phyloP scores from a whole-genome alignment of 768 basidiomycete species.

The Podaxis carcinomalis region DNA sequence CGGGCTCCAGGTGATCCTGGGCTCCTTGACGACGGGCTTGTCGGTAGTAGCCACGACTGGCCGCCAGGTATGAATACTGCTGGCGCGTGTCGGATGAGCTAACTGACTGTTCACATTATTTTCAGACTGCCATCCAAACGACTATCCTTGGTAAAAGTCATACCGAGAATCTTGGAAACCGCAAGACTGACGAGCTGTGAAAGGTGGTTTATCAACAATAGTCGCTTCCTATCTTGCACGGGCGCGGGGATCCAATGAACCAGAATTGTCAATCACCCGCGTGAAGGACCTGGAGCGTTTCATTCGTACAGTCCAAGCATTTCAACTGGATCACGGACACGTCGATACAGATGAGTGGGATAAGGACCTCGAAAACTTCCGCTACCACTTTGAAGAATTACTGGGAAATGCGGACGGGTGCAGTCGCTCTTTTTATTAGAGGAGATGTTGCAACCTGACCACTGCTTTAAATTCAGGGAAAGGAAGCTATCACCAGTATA shows the following conservation, averaged over 20 bases:
- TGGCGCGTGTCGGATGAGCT: background rate
- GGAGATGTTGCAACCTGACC: too few relatives aligned
- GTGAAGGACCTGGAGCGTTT: slow-evolving; percentile 63
- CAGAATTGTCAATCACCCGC: slow-evolving; percentile 54
- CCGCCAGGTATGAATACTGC: slow-evolving; percentile 29
- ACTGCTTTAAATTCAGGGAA: background rate
- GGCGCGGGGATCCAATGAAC: slow-evolving; percentile 65
- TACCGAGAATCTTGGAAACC: background rate
- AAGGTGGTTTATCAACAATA: slow-evolving; percentile 64
- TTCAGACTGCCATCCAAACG: slow-evolving; percentile 32
- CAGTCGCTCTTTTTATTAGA: background rate
- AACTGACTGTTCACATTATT: background rate
- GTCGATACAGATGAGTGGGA: slow-evolving; percentile 30
- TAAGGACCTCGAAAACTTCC: slow-evolving; percentile 20
- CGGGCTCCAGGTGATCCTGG: slow-evolving; percentile 57
- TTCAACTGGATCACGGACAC: slow-evolving; percentile 54
- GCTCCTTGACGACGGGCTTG: slow-evolving; percentile 63
- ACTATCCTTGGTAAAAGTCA: slow-evolving; percentile 31
- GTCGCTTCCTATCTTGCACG: slow-evolving; percentile 72
- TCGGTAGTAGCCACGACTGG: slow-evolving; percentile 41
- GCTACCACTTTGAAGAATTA: slow-evolving; percentile 24
- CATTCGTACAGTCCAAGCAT: slow-evolving; percentile 56
- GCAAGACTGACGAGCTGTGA: background rate
- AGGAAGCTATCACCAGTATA: slow-evolving; percentile 8
- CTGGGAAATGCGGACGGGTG: slow-evolving; percentile 26